A percentile compares a stretch with the other conserved stretches of the same genome.
Evolutionary conservation across 192 early-diverging fungal genomes (phyloP).

Genomic region (Coemansia sp.): DNA sequence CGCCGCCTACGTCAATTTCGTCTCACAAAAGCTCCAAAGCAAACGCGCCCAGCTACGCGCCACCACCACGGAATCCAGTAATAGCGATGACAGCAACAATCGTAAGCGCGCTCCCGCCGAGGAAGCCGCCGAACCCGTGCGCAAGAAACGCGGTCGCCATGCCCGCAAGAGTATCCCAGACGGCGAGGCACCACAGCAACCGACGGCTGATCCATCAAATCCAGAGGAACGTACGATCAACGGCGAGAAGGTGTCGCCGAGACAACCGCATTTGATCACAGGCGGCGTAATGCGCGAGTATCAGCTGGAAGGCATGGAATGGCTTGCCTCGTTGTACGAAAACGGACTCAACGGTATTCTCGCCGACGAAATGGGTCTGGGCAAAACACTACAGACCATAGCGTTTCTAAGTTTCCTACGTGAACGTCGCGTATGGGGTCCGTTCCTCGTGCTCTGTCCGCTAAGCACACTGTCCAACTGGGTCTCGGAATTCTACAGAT

Average conservation of each 20-base stretch:
- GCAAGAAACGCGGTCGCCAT: conserved; percentile 16
- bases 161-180: background rate
- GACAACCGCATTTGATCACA: conserved; percentile 78
- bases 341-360: conserved; percentile 96
- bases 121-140: background rate
- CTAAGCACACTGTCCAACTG: conserved; percentile 91
- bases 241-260: conserved; percentile 57
- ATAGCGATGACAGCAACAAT: conserved; percentile 8
- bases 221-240: conserved; percentile 17
- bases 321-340: conserved; percentile 92
- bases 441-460: conserved; percentile 87
- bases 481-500: conserved; percentile 88
- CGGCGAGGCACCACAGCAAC: background rate
- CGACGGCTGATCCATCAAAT: background rate
- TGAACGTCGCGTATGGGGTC: conserved; percentile 78
- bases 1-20: conserved; percentile 74
- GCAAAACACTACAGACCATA: conserved; percentile 95
- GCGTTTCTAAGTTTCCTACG: conserved; percentile 81
- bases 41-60: conserved; percentile 68
- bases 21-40: conserved; percentile 72
- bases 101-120: background rate
- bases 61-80: conserved; percentile 14
- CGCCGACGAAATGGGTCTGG: conserved; percentile 94
- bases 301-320: conserved; percentile 93
- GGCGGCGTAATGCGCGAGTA: conserved; percentile 91